Evolutionary conservation across 257 asterid species (phyloP), one percentile per base, ranked within the genome.

Genomic region (Solanum paucissectum): DNA sequence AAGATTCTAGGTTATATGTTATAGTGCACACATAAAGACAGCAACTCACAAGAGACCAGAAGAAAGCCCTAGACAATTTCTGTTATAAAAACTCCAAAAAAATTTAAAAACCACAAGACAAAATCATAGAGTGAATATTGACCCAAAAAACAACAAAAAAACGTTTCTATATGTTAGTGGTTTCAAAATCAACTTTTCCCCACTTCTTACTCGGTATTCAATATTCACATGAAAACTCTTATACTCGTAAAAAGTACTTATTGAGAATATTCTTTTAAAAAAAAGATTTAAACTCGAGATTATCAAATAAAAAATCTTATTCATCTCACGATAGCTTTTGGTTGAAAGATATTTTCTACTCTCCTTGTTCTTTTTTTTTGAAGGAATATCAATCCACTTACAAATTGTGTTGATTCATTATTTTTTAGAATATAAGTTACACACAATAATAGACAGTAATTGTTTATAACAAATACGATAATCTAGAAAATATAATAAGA

Each of bases 31-130:
- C 23, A 77, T 7, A 77, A 77, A 77, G 84, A n/a, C 84, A 40
- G 7, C 7, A 77, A 76, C 58, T 37, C 52, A 74, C 52, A 74
- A 74, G 16, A 32, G 13, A 33, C 34, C 37, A 27, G 81, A 34
- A 34, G 64, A 11, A 73, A 20, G 18, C 18, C 33, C 25, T 75
- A n/a, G 60, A 76, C 83, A 23, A 76, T 76, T 76, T 42, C 84
- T n/a, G 84, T 77, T 42, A 42, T 25, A 77, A 77, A 66, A 77
- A 40, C 84, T 42, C 12, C 62, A 77, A 42, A 32, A 21, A n/a
- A n/a, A n/a, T n/a, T n/a, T n/a, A 37, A 66, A 74, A 21, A 6
- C 52, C 27, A 37, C 9, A 23, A 25, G 55, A 74, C 52, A 74
- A 73, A 25, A 37, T 36, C 1, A 37, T 20, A 23, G 33, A 37